Conservation (phyloP, 495 filamentous ascomycete species). For the Corynascus novoguineensis region DNA sequence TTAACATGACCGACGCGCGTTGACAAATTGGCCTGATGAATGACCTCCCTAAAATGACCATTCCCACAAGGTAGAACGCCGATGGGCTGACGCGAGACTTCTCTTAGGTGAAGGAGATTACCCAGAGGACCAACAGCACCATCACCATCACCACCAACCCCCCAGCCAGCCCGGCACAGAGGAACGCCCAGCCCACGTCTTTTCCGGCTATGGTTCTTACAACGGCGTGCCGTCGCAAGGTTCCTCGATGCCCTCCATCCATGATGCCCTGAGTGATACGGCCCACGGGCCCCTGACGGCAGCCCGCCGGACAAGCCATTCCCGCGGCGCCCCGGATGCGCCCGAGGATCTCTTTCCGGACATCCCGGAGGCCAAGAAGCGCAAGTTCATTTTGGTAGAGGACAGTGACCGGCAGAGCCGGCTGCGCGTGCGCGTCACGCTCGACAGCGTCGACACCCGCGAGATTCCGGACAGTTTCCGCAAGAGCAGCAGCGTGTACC, state of each 20-base stretch:
- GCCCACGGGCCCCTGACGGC: conserved; percentile 32
- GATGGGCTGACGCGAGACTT: conserved; percentile 26
- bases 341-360: conserved; percentile 73
- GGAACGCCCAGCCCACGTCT: conserved; percentile 70
- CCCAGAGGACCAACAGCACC: conserved; percentile 52
- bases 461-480: conserved; percentile 95
- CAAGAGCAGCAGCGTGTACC: conserved; percentile 79
- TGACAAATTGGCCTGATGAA: background rate
- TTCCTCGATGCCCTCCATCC: conserved; percentile 66
- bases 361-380: conserved; percentile 78
- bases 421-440: conserved; percentile 78
- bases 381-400: conserved; percentile 94
- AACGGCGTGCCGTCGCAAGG: conserved; percentile 55
- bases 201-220: conserved; percentile 57
- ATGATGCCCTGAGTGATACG: conserved; percentile 56
- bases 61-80: background rate
- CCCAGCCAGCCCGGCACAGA: conserved; percentile 47
- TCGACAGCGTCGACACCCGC: conserved; percentile 82
- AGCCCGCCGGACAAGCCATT: conserved; percentile 18
- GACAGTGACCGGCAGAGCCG: conserved; percentile 72
- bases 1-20: conserved; percentile 22
- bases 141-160: conserved; percentile 53
- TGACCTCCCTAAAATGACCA: no score
- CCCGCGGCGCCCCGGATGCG: conserved; percentile 34
- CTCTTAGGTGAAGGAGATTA: conserved; percentile 51